Base-by-base conservation (phyloP, 805 yeast genomes). In the Debaryomyces maramus region DNA sequence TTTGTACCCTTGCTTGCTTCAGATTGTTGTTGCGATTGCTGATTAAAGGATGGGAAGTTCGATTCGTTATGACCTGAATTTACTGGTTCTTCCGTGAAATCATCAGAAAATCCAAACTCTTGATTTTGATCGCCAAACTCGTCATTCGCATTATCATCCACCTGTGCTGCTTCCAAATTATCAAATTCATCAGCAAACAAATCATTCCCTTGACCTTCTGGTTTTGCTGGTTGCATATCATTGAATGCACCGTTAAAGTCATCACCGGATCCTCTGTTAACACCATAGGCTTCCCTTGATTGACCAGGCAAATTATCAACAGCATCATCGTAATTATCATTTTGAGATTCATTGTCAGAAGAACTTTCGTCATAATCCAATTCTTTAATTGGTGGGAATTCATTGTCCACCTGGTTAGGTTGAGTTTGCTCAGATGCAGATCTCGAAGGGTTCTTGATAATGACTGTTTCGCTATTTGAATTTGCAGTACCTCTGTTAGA, bases 321-420 rank as follows among this genome's bases (percentile, higher is more conserved):
- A 4, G 72, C 73, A 44, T 64, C 69, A 38, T 65, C 71, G 41
- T 60, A 55, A 38, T 50, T 46, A 35, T 67, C 64, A 16, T 65
- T 70, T 16, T 61, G 65, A 11, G 59, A 51, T 14, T 63, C 70
- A 31, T 61, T 66, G 8, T 76, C 63, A 3, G 61, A 58, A 15
- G 72, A 75, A 43, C 77, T 73, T 44, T 78, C 84, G 32, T 72
- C 77, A 30, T 71, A 63, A 17, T 78, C 75, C 22, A 79, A 55
- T 47, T 82, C 83, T 46, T 69, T 61, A 32, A 81, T 77, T 20
- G 87, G 83, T 8, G 86, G 85, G 49, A 81, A 81, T 47, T 81
- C 86, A 10, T 70, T 73, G 35, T 62, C 69, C 16, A 40, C 52
- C 19, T 26, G 15, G n/a, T n/a, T n/a, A 29, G 32, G 7, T 4